Evolutionary conservation across 2,329 filamentous ascomycete genomes (phyloP).

Genomic region (Mycosphaerella sp.): DNA sequence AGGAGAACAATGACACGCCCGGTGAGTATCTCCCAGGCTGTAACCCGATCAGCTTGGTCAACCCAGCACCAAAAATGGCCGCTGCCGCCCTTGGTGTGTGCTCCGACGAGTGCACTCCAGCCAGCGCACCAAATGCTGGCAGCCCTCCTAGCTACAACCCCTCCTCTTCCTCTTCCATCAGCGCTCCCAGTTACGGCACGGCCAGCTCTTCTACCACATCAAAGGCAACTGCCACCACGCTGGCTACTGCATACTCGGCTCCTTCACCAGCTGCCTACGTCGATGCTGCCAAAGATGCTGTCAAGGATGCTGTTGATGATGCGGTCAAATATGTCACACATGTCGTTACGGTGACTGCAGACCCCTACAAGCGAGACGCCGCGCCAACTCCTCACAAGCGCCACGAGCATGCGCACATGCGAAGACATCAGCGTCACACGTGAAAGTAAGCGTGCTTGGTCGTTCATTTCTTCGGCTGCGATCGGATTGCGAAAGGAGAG

Average conservation of each 20-base stretch:
- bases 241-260: slow-evolving; percentile 6
- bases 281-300: slow-evolving; percentile 1
- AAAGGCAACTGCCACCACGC: background rate
- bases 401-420: slow-evolving; percentile 8
- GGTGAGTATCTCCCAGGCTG: slow-evolving; percentile 51
- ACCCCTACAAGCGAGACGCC: slow-evolving; percentile 12
- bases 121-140: slow-evolving; percentile 5
- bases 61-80: slow-evolving; percentile 24
- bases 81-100: slow-evolving; percentile 20
- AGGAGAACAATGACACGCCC: slow-evolving; percentile 42
- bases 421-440: slow-evolving; percentile 8
- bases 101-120: slow-evolving; percentile 16
- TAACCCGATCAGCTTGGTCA: slow-evolving; percentile 48
- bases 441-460: too few relatives aligned
- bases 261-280: slow-evolving; percentile 6
- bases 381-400: slow-evolving; percentile 9
- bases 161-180: background rate
- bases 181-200: background rate
- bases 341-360: slow-evolving; percentile 14
- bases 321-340: slow-evolving; percentile 12
- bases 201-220: background rate
- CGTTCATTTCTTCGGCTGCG: too few relatives aligned
- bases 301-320: slow-evolving; percentile 3
- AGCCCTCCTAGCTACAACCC: slow-evolving; percentile 5
- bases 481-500: too few relatives aligned